Base-by-base conservation (phyloP, 2,329 filamentous ascomycete species). In the Monosporascus cannonballus region DNA sequence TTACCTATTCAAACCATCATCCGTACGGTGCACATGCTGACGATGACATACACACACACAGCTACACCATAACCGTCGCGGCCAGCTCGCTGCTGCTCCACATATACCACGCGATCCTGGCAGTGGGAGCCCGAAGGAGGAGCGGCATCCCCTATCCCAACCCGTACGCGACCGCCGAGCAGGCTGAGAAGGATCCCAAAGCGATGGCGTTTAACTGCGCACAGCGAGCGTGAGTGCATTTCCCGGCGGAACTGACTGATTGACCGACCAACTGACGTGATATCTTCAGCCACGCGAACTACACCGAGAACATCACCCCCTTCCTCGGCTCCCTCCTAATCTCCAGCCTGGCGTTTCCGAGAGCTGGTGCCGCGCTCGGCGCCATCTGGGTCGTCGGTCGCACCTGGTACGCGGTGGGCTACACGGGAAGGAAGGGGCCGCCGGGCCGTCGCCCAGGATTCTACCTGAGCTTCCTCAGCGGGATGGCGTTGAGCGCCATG, bases 141-240 rank as follows among this genome's bases (percentile, higher is more conserved):
- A 76, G 78, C 60, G 75, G 76, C 15, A 64, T 86, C 61, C 64
- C 68, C 44, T 86, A 85, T 61, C 84, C 84, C 25, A 75, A 71
- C 50, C 62, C 77, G 44, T 86, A 86, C 61, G 83, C 79, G 47
- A 72, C 69, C 36, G 67, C 74, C 38, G 80, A 84, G 60, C 70
- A 76, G 45, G 79, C 79, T 20, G 73, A 72, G 30, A 79, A 81
- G 69, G 73, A 83, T 62, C 71, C 73, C 47, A 75, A 75, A 48
- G 81, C 77, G 44, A 78, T 70, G 66, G 64, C 67, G 50, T 86
- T 87, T 73, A 87, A 87, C 74, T 86, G 83, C 71, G 61, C 64
- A 8, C 65, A 65, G 60, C 55, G 55, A 44, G 54, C 56, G 42
- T 46, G 24, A 46, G 42, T 46, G 30, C 9, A 34, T 34, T 34